These are phyloP conservation scores for Penicillium lagena DNA, from an alignment of 495 filamentous ascomycete species.

Conservation along the genomic window DNA sequence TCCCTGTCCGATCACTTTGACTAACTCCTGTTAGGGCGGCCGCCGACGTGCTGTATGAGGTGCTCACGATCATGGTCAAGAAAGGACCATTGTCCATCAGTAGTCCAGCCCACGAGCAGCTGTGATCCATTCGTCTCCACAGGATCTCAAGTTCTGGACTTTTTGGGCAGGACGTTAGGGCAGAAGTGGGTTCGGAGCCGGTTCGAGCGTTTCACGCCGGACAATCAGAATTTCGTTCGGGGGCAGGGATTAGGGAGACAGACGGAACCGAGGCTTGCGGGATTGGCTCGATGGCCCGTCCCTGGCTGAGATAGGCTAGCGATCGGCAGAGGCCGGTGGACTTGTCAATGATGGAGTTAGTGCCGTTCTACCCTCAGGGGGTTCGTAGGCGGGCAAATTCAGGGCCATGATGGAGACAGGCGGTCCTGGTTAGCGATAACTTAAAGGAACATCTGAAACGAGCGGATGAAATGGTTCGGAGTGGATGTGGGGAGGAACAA, in stretches of 20 bases:
- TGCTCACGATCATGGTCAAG: conserved; percentile 62
- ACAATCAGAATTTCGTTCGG: background rate
- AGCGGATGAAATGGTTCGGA: conserved; percentile 1
- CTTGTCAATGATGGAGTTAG: too few species aligned
- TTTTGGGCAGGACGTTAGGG: too few species aligned
- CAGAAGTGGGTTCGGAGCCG: too few species aligned
- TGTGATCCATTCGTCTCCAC: background rate
- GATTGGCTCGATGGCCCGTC: conserved; percentile 8
- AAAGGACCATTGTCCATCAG: conserved; percentile 40
- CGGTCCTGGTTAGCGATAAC: conserved; percentile 1
- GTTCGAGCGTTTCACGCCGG: background rate
- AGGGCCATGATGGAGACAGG: background rate
- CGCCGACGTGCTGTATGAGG: conserved; percentile 59
- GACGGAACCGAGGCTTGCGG: background rate
- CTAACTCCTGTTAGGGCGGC: conserved; percentile 41
- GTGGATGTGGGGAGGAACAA: background rate
- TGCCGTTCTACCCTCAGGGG: background rate
- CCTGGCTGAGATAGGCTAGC: background rate
- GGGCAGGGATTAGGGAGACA: background rate
- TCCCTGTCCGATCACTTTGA: background rate
- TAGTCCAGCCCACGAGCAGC: conserved; percentile 11
- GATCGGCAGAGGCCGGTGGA: background rate
- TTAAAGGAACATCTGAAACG: conserved; percentile 3
- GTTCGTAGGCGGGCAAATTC: background rate
- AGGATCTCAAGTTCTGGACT: too few species aligned